Evolutionary conservation across 352 stramenopile genomes (phyloP).

Genomic region (Phytophthora agathidicida): DNA sequence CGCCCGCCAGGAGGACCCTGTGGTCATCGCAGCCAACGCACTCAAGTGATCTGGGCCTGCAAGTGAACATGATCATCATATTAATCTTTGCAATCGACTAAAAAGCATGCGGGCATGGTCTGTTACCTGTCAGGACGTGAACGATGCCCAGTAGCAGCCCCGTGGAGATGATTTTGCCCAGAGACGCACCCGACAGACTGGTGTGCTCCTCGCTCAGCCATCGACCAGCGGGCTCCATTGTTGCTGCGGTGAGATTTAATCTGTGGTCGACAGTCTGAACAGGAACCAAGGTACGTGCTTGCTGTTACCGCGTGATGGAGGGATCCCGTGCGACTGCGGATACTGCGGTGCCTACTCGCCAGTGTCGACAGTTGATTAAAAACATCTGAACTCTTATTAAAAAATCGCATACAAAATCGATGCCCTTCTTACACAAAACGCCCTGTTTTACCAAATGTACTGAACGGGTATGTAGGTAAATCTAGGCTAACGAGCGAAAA

Average conservation of each 20-base stretch:
- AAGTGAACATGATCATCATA: slow-evolving; percentile 1
- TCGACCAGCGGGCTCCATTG: slow-evolving; percentile 23
- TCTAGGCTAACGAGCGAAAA: too few species aligned
- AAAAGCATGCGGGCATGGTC: not conserved
- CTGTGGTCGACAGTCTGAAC: too few species aligned
- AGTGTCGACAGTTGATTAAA: too few species aligned
- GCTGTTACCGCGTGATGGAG: too few species aligned
- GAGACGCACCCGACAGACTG: slow-evolving; percentile 37
- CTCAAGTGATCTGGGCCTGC: slow-evolving; percentile 88
- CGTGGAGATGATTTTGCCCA: slow-evolving; percentile 55
- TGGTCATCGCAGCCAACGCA: slow-evolving; percentile 87
- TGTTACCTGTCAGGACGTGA: slow-evolving; percentile 52
- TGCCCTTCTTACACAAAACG: too few species aligned
- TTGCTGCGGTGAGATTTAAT: not conserved
- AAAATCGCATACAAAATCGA: too few species aligned
- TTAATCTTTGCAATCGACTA: slow-evolving; percentile 15
- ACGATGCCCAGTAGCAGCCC: slow-evolving; percentile 51
- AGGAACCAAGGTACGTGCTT: too few species aligned
- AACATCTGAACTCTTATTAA: too few species aligned
- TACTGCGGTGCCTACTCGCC: too few species aligned
- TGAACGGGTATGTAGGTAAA: too few species aligned
- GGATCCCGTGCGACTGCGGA: too few species aligned
- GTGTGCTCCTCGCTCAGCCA: slow-evolving; percentile 34
- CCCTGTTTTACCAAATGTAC: too few species aligned
- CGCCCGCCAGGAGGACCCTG: slow-evolving; percentile 73